Percentiles rank a stretch among this genome's conserved stretches.
Conservation (phyloP, 352 stramenopile genomes). For the Phytophthora parvispora region DNA sequence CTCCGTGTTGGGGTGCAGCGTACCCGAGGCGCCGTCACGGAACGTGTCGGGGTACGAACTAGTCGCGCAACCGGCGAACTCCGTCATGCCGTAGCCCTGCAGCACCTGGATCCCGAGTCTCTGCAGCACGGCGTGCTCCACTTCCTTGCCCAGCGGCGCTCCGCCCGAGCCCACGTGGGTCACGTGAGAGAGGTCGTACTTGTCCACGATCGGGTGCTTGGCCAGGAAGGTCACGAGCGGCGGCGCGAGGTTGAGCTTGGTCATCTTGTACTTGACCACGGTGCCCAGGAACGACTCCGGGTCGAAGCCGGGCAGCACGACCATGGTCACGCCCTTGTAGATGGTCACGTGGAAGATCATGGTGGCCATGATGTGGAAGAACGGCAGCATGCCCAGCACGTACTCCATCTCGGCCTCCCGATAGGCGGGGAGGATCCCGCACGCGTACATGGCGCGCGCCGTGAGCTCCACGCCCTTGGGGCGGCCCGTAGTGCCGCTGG, state of each 20-base stretch:
- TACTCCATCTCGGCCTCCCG: conserved; percentile 41
- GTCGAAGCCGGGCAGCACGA: conserved; percentile 91
- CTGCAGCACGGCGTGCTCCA: conserved; percentile 62
- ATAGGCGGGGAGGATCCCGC: conserved; percentile 57
- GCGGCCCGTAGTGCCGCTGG: conserved; percentile 91
- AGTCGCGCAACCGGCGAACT: conserved; percentile 61
- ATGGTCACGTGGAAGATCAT: conserved; percentile 76
- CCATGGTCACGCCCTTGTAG: conserved; percentile 64
- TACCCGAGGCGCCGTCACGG: conserved; percentile 34
- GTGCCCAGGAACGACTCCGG: conserved; percentile 78
- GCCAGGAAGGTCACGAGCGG: conserved; percentile 83
- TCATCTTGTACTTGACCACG: conserved; percentile 70
- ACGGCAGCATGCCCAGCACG: conserved; percentile 74
- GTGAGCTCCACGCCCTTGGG: conserved; percentile 93
- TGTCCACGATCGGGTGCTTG: conserved; percentile 88
- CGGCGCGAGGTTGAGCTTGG: conserved; percentile 72
- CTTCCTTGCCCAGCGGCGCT: conserved; percentile 80
- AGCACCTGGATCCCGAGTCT: conserved; percentile 61
- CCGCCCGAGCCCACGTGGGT: conserved; percentile 77
- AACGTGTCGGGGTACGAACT: conserved; percentile 17
- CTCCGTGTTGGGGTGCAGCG: conserved; percentile 45
- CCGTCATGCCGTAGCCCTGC: conserved; percentile 69
- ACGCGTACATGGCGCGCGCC: conserved; percentile 82
- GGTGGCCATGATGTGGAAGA: conserved; percentile 94
- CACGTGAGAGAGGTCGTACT: conserved; percentile 87